Percentiles rank a stretch among this genome's conserved stretches.
Conservation (phyloP, 2,329 filamentous ascomycete species). For the Ophiocordyceps australis region DNA sequence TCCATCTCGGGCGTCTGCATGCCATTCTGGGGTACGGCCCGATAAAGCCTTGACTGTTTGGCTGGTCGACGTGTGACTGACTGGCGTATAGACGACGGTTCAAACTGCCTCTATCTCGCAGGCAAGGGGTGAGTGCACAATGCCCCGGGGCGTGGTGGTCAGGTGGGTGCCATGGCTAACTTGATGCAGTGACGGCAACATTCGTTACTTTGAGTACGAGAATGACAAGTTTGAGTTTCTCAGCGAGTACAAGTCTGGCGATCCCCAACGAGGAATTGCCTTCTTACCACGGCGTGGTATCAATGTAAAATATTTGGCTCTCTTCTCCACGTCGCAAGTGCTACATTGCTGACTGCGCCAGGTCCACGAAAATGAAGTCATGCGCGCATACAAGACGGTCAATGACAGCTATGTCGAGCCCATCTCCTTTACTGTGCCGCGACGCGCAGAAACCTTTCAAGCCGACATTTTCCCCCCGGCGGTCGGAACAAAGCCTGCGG, state of each 20-base stretch:
- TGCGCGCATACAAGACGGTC: conserved; percentile 93
- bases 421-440: conserved; percentile 91
- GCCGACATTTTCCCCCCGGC: conserved; percentile 92
- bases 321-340: not conserved
- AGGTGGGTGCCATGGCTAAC: conserved; percentile 4
- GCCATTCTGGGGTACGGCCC: conserved; percentile 79
- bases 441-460: conserved; percentile 87
- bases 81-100: conserved; percentile 54
- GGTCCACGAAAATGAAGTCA: conserved; percentile 91
- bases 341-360: conserved; percentile 13
- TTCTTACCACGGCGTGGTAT: conserved; percentile 92
- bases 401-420: conserved; percentile 91
- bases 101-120: conserved; percentile 85
- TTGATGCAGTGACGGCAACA: conserved; percentile 73
- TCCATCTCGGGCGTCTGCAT: conserved; percentile 96
- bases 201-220: conserved; percentile 95
- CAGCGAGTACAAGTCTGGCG: conserved; percentile 90
- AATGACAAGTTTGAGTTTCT: conserved; percentile 98
- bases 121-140: conserved; percentile 71
- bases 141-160: too few species aligned
- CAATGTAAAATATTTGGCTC: conserved; percentile 38
- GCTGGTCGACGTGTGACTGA: conserved; percentile 6
- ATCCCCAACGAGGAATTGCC: conserved; percentile 85
- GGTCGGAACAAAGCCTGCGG: conserved; percentile 59
- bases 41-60: not conserved